These are phyloP conservation scores for Phytophthora syringae DNA, from an alignment of 352 stramenopile species.

Conservation along the genomic window DNA sequence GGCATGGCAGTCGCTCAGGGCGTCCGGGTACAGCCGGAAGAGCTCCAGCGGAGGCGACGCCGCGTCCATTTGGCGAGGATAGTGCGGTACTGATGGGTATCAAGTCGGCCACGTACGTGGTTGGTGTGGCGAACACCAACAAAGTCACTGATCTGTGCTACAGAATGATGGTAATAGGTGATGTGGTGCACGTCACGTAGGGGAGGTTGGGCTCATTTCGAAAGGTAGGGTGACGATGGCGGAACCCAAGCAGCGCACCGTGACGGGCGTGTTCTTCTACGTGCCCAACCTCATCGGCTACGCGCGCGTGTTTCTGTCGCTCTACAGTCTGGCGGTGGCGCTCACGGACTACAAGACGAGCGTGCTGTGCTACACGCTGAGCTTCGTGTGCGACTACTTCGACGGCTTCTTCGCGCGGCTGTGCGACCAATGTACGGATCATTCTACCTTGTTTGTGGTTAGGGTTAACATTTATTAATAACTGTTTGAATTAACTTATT, in stretches of 20 bases:
- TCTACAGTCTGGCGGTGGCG: conserved; percentile 88
- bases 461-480: no score
- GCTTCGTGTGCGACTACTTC: conserved; percentile 98
- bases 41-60: conserved; percentile 33
- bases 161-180: neutral
- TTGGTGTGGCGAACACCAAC: neutral
- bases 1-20: conserved; percentile 48
- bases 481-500: no score
- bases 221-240: conserved; percentile 18
- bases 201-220: conserved; percentile 1
- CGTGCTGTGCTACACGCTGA: conserved; percentile 92
- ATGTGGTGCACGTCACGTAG: conserved; percentile 4
- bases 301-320: conserved; percentile 84
- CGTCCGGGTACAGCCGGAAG: conserved; percentile 54
- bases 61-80: neutral
- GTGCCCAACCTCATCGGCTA: conserved; percentile 98
- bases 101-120: conserved; percentile 5
- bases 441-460: conserved; percentile 2
- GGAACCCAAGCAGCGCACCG: conserved; percentile 40
- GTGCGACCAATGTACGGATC: conserved; percentile 93
- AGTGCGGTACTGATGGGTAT: conserved; percentile 9
- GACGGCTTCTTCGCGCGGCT: conserved; percentile 97
- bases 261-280: conserved; percentile 93
- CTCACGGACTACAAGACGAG: conserved; percentile 76
- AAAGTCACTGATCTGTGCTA: no score